Evolutionary conservation across 2,329 filamentous ascomycete genomes (phyloP), one percentile per base, ranked within the genome.

Genomic region (Curvularia sp.): DNA sequence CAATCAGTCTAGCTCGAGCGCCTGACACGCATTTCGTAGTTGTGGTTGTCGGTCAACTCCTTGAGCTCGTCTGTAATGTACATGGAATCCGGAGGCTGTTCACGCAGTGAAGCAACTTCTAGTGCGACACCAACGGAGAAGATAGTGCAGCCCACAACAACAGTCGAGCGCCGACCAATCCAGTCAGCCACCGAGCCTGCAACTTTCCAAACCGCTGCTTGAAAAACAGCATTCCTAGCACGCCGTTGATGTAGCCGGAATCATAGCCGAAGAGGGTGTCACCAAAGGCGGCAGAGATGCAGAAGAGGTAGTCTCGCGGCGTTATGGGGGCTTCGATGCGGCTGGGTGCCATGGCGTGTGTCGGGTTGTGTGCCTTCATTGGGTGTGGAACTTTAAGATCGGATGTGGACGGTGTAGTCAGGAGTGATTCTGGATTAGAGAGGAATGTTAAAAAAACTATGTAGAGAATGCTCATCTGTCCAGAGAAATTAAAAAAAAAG

Each of bases 1-100:
- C 86, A 88, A 77, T 85, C 85, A 57, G 80, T 73, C 92, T 92
- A 96, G 72, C 83, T 85, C 58, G 89, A 80, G 49, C 85, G 70
- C 68, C 88, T 73, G 48, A 70, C 58, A 51, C 67, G 66, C 42
- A 63, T 64, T 83, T 96, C 93, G 75, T 94, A 93, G 79, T 91
- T 90, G 79, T 94, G 86, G 83, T 96, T 96, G 82, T 92, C 92
- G 59, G 95, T 84, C 65, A 97, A 92, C 81, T 96, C 92, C 43
- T 89, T 86, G 46, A 96, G 84, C 80, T 96, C 92, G 61, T 86
- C 81, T 79, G 89, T 86, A 78, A 96, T 88, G 77, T 86, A 93
- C 62, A 89, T 85, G 22, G 90, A 93, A 54, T 90, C 86, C 53
- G 79, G 72, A 49, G 89, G 84, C 80, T 96, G 90, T 60, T 90